These are phyloP conservation scores for Boletus coccyginus DNA, from an alignment of 768 basidiomycete species.

Conservation along the genomic window DNA sequence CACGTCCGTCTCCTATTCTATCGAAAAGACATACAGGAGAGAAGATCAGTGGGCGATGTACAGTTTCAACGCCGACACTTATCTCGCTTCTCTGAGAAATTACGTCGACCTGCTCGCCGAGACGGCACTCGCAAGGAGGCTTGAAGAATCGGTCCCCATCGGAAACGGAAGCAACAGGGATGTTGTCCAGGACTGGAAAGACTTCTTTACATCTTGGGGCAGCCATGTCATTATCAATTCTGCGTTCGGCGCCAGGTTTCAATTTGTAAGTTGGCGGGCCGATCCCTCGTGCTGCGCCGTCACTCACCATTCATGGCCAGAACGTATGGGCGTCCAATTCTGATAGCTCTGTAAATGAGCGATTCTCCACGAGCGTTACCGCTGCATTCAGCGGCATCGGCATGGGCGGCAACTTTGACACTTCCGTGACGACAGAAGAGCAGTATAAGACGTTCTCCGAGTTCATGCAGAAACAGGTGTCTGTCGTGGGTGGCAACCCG, in stretches of 20 bases:
- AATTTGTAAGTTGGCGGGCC: background rate
- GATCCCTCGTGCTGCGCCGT: background rate
- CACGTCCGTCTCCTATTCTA: slow-evolving; percentile 12
- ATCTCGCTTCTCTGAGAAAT: slow-evolving; percentile 9
- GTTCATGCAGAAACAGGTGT: slow-evolving; percentile 2
- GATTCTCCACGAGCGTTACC: slow-evolving; percentile 1
- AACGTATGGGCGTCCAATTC: slow-evolving; percentile 8
- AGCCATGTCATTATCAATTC: background rate
- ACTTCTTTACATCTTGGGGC: slow-evolving; percentile 2
- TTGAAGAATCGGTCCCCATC: background rate
- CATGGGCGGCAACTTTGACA: background rate
- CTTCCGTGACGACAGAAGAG: background rate
- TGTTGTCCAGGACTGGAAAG: background rate
- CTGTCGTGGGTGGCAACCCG: slow-evolving; percentile 2
- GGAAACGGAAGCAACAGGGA: background rate
- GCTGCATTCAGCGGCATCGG: background rate
- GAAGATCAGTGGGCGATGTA: slow-evolving; percentile 18
- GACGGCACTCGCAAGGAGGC: background rate
- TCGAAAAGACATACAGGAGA: slow-evolving; percentile 8
- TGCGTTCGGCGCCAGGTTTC: background rate
- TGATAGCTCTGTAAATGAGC: slow-evolving; percentile 3
- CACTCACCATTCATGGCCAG: background rate
- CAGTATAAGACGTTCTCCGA: background rate
- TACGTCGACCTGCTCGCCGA: slow-evolving; percentile 5
- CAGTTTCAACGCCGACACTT: slow-evolving; percentile 13